Conservation (phyloP, 2,329 filamentous ascomycete species). For the Colletotrichum ledebouriae region DNA sequence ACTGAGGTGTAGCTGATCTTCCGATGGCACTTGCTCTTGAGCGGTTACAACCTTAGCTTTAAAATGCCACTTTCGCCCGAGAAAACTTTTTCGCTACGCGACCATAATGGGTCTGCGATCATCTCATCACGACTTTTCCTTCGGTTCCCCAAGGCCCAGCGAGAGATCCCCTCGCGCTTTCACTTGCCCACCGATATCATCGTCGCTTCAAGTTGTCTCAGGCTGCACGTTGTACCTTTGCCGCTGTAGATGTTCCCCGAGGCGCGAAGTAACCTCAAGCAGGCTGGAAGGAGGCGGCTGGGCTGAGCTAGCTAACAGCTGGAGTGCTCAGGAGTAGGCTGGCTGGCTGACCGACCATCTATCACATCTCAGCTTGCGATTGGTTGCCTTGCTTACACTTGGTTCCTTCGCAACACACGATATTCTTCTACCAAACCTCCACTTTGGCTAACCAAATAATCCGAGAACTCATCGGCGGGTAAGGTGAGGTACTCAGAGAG, state of each 20-base stretch:
- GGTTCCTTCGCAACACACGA: background rate
- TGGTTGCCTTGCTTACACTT: background rate
- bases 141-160: background rate
- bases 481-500: background rate
- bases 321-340: background rate
- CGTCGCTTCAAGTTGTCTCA: conserved; percentile 4
- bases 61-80: background rate
- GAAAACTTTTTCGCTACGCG: background rate
- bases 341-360: conserved; percentile 9
- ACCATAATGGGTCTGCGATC: background rate
- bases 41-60: background rate
- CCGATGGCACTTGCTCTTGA: background rate
- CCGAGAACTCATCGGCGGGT: too few species aligned
- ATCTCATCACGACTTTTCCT: background rate
- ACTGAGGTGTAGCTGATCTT: background rate
- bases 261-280: conserved; percentile 26
- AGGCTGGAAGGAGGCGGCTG: conserved; percentile 14
- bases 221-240: conserved; percentile 23
- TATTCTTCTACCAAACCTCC: too few species aligned
- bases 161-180: too few species aligned
- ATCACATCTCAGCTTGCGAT: conserved; percentile 11
- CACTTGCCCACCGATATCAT: background rate
- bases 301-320: background rate
- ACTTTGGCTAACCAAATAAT: too few species aligned
- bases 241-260: conserved; percentile 23